Evolutionary conservation across 2,329 filamentous ascomycete genomes (phyloP), one percentile per base, ranked within the genome.

Genomic region (Cylindrodendrum hubeiense): DNA sequence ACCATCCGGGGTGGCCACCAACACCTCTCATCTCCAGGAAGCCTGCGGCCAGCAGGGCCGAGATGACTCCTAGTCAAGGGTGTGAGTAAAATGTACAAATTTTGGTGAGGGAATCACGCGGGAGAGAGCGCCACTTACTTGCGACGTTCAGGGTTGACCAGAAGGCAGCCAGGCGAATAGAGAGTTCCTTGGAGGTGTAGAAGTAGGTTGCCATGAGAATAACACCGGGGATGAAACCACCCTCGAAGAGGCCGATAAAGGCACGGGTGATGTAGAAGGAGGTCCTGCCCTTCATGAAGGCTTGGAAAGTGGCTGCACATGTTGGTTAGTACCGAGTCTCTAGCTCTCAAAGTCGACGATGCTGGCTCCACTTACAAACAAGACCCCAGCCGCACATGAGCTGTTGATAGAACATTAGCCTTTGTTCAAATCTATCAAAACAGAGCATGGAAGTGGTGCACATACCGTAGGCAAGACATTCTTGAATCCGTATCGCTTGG

Each of bases 131-230:
- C n/a, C n/a, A 61, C 72, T 57, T 63, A 72, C 77, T 73, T 6
- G 79, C 79, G 41, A 83, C 70, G 57, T 82, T 84, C 26, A 85
- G 77, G 3, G 82, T 84, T 1, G 82, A 82, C 91, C 91, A 94
- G 77, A 93, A 93, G 72, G 84, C 90, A 46, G 89, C 88, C 10
- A 94, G 81, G 0, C 92, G 86, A 33, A 87, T 84, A 0, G 91
- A 89, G 1, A 94, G 80, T 74, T 94, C 91, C 56, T 83, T 84
- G 1, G 87, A 87, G 4, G 86, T 93, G 80, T 93, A 94, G 78
- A 91, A 94, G 77, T 93, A 93, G 2, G 87, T 89, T 1, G 91
- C 82, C 75, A 91, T 93, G 2, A 91, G 81, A 53, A 91, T 87
- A 12, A 85, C 86, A 67, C 85, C 86, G 2, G 87, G 87, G 55